Evolutionary conservation across 2,329 filamentous ascomycete species (phyloP).

Genomic region (Tetracladium maxilliforme): DNA sequence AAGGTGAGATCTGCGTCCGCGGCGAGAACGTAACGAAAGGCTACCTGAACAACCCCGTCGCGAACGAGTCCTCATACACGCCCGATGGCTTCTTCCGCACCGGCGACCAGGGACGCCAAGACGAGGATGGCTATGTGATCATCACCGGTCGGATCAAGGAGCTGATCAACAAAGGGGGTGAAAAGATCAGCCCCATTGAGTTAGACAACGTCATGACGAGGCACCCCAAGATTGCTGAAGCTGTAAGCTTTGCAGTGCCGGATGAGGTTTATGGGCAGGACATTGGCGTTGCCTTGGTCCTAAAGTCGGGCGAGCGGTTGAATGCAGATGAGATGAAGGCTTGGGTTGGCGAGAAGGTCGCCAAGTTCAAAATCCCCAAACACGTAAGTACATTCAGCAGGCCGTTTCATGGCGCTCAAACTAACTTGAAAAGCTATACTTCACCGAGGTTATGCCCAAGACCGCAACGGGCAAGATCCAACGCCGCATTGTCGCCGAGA

Average conservation of each 20-base stretch:
- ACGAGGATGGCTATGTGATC: slow-evolving; percentile 66
- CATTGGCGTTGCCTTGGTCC: slow-evolving; percentile 60
- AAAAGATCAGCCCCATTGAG: slow-evolving; percentile 83
- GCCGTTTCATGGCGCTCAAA: slow-evolving; percentile 1
- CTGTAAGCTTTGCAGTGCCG: slow-evolving; percentile 70
- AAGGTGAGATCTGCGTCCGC: slow-evolving; percentile 71
- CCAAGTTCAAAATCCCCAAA: slow-evolving; percentile 78
- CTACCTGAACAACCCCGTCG: slow-evolving; percentile 69
- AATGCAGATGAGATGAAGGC: slow-evolving; percentile 44
- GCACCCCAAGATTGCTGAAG: slow-evolving; percentile 59
- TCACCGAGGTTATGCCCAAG: slow-evolving; percentile 76
- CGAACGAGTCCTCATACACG: slow-evolving; percentile 63
- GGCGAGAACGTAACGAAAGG: slow-evolving; percentile 76
- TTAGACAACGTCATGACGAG: slow-evolving; percentile 70
- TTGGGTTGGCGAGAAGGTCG: slow-evolving; percentile 56
- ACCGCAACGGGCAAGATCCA: slow-evolving; percentile 88
- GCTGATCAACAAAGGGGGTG: slow-evolving; percentile 79
- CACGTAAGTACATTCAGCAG: slow-evolving; percentile 35
- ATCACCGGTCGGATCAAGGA: slow-evolving; percentile 92
- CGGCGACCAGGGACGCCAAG: slow-evolving; percentile 71
- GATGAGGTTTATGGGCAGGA: slow-evolving; percentile 78
- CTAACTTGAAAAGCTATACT: slow-evolving; percentile 45
- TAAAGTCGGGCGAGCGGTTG: slow-evolving; percentile 47
- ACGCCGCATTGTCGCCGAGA: slow-evolving; percentile 70
- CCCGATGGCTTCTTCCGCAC: slow-evolving; percentile 73